These are phyloP conservation scores for Escallonia rubra DNA, from an alignment of 129 eudicot genomes.

Conservation along the genomic window DNA sequence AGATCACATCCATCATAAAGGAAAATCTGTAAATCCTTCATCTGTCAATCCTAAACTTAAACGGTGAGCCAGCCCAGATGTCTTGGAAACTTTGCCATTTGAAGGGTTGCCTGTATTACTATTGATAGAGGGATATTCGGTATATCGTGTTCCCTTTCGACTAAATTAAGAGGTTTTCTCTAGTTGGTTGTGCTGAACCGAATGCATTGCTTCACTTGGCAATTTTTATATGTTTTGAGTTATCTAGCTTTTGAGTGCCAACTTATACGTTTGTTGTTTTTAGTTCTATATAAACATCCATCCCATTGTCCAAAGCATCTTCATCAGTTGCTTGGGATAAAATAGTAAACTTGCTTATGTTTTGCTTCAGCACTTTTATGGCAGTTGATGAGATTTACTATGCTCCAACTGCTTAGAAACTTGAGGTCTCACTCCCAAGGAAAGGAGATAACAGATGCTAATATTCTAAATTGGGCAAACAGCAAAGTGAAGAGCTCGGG, in stretches of 20 bases:
- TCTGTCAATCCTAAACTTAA: too few relatives aligned
- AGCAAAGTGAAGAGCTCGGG: constrained; percentile 63
- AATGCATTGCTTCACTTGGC: neutral
- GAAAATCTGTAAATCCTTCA: too few relatives aligned
- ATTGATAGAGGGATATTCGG: neutral
- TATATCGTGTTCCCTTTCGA: neutral
- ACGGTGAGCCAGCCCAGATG: too few relatives aligned
- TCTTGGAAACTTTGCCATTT: too few relatives aligned
- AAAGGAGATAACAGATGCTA: constrained; percentile 78
- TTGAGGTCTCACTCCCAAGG: constrained; percentile 77
- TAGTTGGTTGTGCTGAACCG: neutral
- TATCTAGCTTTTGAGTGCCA: too few relatives aligned
- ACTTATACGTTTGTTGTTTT: too few relatives aligned
- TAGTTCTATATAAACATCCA: neutral
- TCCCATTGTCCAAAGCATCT: neutral
- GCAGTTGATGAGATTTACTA: constrained; percentile 87
- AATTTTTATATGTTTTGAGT: neutral
- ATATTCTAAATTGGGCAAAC: constrained; percentile 90
- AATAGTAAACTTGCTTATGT: constrained; percentile 10
- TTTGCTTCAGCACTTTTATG: constrained; percentile 72
- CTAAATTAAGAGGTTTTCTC: neutral
- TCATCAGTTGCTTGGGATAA: neutral
- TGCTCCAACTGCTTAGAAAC: constrained; percentile 80
- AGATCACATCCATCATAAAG: too few relatives aligned
- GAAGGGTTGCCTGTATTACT: too few relatives aligned